Evolutionary conservation across 139 green algal species (phyloP), one percentile per base, ranked within the genome.

Genomic region (Medakamo hakoo): DNA sequence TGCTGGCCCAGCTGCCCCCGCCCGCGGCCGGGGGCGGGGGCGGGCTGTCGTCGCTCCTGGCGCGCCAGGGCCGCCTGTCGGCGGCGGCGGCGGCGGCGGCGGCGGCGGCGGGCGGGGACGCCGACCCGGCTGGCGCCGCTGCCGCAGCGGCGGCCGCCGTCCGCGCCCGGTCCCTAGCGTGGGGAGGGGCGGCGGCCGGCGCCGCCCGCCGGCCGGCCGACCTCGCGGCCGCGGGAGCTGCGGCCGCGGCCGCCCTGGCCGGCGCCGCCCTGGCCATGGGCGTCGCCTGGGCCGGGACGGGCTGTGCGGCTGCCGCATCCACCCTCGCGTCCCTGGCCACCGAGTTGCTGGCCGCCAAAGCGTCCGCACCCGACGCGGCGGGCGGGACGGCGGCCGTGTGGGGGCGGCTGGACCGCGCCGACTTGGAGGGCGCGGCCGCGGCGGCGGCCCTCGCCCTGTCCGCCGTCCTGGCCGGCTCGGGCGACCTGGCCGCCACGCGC

Each of bases 381-480:
- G 59, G 60, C 67, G 57, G 57, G 4, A 57, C 4, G 5, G n/a
- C 60, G 23, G 30, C 48, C 1, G 31, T 23, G 18, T 70, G 67
- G 58, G 57, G 56, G 20, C 27, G 49, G 30, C 59, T 79, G 22
- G 79, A 75, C 63, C 73, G 76, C 49, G 58, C 77, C n/a, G 55
- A 72, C 24, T 28, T 92, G 59, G 85, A 95, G 75, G 68, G 64
- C 16, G 79, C 73, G 52, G 24, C 89, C 21, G 66, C 58, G 27
- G 58, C 55, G 18, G 70, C 71, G 58, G 74, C 82, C 26, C 74
- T 97, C 63, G 74, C 88, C 23, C 78, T 98, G 49, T 30, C 67
- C 1, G 31, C 85, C 3, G 86, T 98, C 31, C 95, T 98, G 87
- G 89, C 92, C 1, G 92, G 92, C 4, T 94, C 78, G 22, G 89